phyloP scores from a whole-genome alignment of 805 yeast species.

The Teunomyces gatunensis region DNA sequence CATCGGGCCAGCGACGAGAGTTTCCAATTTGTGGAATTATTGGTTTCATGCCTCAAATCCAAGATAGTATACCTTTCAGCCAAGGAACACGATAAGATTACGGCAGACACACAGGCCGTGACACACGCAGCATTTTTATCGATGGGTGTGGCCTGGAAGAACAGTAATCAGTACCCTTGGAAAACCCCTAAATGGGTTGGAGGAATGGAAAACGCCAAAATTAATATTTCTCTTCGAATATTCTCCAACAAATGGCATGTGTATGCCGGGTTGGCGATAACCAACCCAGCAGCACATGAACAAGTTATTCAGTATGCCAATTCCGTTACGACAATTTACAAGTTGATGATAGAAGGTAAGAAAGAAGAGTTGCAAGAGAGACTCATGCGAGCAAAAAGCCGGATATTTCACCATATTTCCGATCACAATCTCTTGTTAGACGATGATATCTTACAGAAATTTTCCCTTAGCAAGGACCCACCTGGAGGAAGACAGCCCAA shows the following conservation, averaged over 20 bases:
- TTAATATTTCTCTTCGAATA: constrained; percentile 87
- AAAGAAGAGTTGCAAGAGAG: constrained; percentile 57
- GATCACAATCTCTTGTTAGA: constrained; percentile 63
- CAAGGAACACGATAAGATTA: constrained; percentile 87
- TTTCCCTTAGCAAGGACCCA: constrained; percentile 70
- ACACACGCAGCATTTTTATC: constrained; percentile 96
- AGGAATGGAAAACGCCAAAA: constrained; percentile 93
- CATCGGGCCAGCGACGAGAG: constrained; percentile 63
- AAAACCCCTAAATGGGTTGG: constrained; percentile 81
- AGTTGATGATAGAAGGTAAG: constrained; percentile 74
- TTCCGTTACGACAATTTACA: constrained; percentile 77
- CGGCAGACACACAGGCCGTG: constrained; percentile 98
- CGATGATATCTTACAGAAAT: constrained; percentile 74
- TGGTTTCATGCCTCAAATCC: constrained; percentile 74
- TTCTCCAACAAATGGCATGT: constrained; percentile 97
- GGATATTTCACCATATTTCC: constrained; percentile 68
- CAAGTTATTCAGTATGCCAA: constrained; percentile 88
- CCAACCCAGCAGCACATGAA: constrained; percentile 90
- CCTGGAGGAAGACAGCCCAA: constrained; percentile 72
- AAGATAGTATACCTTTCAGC: constrained; percentile 75
- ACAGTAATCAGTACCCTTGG: constrained; percentile 88
- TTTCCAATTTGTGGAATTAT: constrained; percentile 56
- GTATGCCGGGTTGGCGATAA: constrained; percentile 94
- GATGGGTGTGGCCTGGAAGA: constrained; percentile 97
- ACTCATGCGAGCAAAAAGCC: constrained; percentile 62